These are phyloP conservation scores for Leccinum solheimii DNA, from an alignment of 1,284 basidiomycete species.

Conservation along the genomic window DNA sequence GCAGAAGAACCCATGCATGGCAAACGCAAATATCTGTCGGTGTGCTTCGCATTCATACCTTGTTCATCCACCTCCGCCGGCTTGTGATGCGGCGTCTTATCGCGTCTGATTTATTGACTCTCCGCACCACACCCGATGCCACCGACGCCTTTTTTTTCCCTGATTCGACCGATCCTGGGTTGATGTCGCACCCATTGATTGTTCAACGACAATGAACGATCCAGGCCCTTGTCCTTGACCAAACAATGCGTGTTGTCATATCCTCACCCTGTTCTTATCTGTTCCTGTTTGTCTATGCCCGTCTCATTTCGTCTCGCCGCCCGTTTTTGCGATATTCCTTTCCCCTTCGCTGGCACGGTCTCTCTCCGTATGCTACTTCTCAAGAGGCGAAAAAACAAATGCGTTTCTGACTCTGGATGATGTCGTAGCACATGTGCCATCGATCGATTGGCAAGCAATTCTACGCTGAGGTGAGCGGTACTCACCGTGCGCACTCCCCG, in stretches of 20 bases:
- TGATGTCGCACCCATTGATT: not conserved
- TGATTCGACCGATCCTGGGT: not conserved
- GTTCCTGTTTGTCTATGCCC: not conserved
- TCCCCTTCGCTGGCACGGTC: not conserved
- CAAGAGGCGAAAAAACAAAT: not conserved
- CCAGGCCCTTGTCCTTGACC: not conserved
- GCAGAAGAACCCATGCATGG: no score
- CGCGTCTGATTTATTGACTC: no score
- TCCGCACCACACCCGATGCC: no score
- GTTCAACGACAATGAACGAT: not conserved
- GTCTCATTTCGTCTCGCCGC: not conserved
- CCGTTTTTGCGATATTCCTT: not conserved
- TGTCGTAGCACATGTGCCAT: not conserved
- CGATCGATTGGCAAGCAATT: not conserved
- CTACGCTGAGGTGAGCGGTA: not conserved
- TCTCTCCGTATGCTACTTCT: not conserved
- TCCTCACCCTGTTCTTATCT: not conserved
- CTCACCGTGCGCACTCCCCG: not conserved
- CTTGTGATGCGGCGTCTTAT: no score
- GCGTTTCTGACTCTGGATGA: not conserved
- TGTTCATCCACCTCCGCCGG: no score
- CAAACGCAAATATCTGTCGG: no score
- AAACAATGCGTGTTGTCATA: not conserved
- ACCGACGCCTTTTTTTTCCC: not conserved
- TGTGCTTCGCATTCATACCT: no score